These are phyloP conservation scores for Endocalyx cinctus DNA, from an alignment of 2,329 filamentous ascomycete species.

Conservation along the genomic window DNA sequence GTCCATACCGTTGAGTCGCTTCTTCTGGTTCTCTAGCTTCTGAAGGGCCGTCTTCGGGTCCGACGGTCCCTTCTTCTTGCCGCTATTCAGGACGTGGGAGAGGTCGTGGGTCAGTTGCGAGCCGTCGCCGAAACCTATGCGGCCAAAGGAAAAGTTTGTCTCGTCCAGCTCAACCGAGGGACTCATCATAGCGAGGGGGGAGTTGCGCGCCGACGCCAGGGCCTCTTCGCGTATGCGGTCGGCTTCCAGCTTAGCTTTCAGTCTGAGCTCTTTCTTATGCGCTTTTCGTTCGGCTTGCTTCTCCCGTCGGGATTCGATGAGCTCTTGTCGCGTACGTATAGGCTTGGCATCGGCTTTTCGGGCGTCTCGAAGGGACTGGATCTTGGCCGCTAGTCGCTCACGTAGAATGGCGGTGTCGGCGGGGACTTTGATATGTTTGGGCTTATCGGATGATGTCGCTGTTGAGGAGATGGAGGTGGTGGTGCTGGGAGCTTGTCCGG, in stretches of 20 bases:
- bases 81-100: slow-evolving; percentile 55
- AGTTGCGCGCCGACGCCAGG: slow-evolving; percentile 55
- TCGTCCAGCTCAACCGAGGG: slow-evolving; percentile 46
- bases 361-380: slow-evolving; percentile 77
- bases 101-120: slow-evolving; percentile 71
- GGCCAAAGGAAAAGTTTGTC: slow-evolving; percentile 82
- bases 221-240: slow-evolving; percentile 61
- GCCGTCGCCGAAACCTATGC: slow-evolving; percentile 86
- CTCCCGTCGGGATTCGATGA: slow-evolving; percentile 82
- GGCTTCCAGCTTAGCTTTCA: slow-evolving; percentile 75
- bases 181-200: slow-evolving; percentile 53
- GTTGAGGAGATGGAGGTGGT: slow-evolving; percentile 68
- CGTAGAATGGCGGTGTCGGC: slow-evolving; percentile 71
- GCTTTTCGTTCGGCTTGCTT: slow-evolving; percentile 84
- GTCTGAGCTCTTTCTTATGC: slow-evolving; percentile 81
- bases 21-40: slow-evolving; percentile 78
- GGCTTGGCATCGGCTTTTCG: slow-evolving; percentile 84
- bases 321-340: slow-evolving; percentile 80
- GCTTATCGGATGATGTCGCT: slow-evolving; percentile 54
- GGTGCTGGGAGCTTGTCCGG: slow-evolving; percentile 47
- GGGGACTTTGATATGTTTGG: slow-evolving; percentile 63
- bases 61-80: slow-evolving; percentile 75
- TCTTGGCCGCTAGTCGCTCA: slow-evolving; percentile 73
- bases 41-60: slow-evolving; percentile 84
- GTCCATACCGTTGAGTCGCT: slow-evolving; percentile 70